phyloP scores from a whole-genome alignment of 768 basidiomycete genomes.

The Dioszegia hungarica region DNA sequence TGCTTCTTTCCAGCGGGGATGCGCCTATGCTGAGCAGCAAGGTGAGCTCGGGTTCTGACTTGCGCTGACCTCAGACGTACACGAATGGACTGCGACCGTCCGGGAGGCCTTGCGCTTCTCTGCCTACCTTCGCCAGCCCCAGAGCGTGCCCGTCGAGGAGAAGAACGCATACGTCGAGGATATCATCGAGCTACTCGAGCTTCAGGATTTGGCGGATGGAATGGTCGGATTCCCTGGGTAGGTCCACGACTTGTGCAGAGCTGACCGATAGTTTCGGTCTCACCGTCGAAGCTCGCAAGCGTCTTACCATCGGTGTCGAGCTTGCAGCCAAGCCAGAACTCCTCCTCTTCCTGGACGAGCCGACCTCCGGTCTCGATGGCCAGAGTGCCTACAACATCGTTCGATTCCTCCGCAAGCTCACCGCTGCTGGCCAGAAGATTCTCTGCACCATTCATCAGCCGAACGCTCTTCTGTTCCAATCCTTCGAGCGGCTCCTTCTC shows the following conservation, averaged over 20 bases:
- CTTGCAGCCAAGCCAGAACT: conserved; percentile 79
- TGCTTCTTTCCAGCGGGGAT: conserved; percentile 57
- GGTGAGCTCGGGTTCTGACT: conserved; percentile 52
- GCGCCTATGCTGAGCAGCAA: conserved; percentile 82
- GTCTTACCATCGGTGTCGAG: conserved; percentile 81
- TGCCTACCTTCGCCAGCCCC: conserved; percentile 71
- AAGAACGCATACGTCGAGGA: conserved; percentile 68
- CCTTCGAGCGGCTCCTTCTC: conserved; percentile 73
- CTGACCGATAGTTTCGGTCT: background rate
- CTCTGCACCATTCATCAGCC: conserved; percentile 90
- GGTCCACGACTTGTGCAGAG: background rate
- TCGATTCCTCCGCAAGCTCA: conserved; percentile 66
- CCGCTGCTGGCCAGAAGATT: conserved; percentile 77
- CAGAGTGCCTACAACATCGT: conserved; percentile 51
- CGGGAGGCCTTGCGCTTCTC: conserved; percentile 76
- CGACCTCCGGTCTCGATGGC: conserved; percentile 67
- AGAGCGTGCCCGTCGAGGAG: conserved; percentile 60
- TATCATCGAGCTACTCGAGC: conserved; percentile 75
- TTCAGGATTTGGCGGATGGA: conserved; percentile 78
- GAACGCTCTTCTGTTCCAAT: conserved; percentile 76
- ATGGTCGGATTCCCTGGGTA: conserved; percentile 57
- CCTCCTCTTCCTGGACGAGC: conserved; percentile 81
- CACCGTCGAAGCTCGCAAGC: conserved; percentile 57
- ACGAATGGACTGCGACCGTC: conserved; percentile 69
- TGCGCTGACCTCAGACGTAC: conserved; percentile 48